Evolutionary conservation across 148 eudicot genomes (phyloP), one percentile per base, ranked within the genome.

Genomic region (Persicaria tinctoria): DNA sequence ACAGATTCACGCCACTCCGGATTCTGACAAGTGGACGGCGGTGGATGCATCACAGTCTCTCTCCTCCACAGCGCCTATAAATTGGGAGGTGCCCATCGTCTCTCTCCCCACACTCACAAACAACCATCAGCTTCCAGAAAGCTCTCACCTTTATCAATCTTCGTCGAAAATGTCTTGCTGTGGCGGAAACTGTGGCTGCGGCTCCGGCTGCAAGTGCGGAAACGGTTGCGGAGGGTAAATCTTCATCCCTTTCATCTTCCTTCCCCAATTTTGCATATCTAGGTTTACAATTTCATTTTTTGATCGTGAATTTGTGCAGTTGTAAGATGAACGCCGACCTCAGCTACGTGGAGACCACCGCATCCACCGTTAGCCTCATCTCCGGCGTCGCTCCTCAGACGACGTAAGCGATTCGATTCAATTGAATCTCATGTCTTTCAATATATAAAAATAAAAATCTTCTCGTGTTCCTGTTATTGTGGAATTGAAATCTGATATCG

Each of bases 161-260:
- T 53, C 57, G 57, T 10, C n/a, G 62, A 81, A 75, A 46, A 91
- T 89, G 96, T 91, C 97, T 77, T 91, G 97, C 84, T 90, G 95
- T 62, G 86, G 84, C 55, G 95, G 95, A 63, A 90, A 85, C 85
- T 90, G 95, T 76, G 95, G 95, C 1, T 90, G 95, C 55, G 95
- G 95, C 11, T 73, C 90, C 14, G 82, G 41, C 79, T 90, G 95
- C 92, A 80, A 83, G 82, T 91, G 97, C 86, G 93, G 93, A 78
- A 86, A 10, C 62, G 89, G 93, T 80, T 89, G 97, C 62, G 87
- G 88, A 76, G 97, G 97, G 96, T 91, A 86, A 49, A 23, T 5
- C 27, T 13, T 0, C 32, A 1, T 11, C n/a, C 17, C 60, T 27
- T 8, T 38, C 45, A 5, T 16, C 9, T 20, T 41, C 18, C 1